Evolutionary conservation across 2,329 filamentous ascomycete genomes (phyloP), one percentile per base, ranked within the genome.

Genomic region (Colletotrichum sp.): DNA sequence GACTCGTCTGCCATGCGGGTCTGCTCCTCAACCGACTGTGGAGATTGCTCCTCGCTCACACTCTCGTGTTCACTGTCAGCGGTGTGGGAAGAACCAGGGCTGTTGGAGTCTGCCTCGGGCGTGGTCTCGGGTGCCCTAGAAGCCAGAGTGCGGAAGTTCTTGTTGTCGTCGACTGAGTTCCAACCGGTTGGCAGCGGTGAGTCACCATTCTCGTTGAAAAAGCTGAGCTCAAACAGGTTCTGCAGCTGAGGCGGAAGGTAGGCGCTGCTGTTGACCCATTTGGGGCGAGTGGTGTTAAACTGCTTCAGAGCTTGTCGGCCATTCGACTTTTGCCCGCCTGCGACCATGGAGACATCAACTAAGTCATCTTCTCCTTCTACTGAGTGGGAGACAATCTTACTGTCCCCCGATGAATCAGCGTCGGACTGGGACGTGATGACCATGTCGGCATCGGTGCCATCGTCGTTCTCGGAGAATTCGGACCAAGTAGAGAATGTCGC

Each of bases 311-410:
- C 65, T 61, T 75, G 71, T 38, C 79, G 77, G 13, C 76, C 77
- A 21, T 77, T 70, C 43, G 78, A 71, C 69, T 81, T 78, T 73
- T 89, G 86, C 18, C 81, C 82, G 4, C 87, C 86, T 79, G 95
- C 93, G 69, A 92, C 93, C 93, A 98, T 96, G 1, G 94, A 94
- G 18, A 99, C 93, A 81, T 98, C 95, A 8, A 99, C 94, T 80
- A 98, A 92, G 77, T 95, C 95, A 77, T 98, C 96, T 83, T 98
- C 96, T 12, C 95, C 94, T 82, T 96, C 93, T 3, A 98, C 91
- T 5, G 96, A 98, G 32, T 92, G 90, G 60, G 95, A 93, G 74
- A 93, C 91, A 63, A 98, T 89, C 81, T 94, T 94, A 26, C 91
- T 88, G 78, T 94, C 94, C 12, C 90, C 91, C 6, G 92, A 92